Base-by-base conservation (phyloP, 768 basidiomycete genomes). In the Tricholoma matsutake region DNA sequence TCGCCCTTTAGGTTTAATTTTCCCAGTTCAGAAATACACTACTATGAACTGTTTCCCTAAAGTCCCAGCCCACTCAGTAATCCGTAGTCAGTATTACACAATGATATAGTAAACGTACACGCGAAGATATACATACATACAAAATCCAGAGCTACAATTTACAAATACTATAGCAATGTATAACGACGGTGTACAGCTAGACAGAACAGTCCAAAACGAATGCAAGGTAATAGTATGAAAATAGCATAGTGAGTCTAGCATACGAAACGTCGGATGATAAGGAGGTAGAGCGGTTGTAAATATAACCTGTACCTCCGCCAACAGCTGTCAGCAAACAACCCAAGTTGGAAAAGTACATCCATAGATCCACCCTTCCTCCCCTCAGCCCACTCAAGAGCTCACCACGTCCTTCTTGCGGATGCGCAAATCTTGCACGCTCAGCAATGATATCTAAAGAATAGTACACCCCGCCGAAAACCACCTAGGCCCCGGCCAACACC, bases 391-490 rank as follows among this genome's bases (percentile, higher is more conserved):
- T 25, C 22, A 25, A 25, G 3, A 25, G 3, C 22, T 25, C 22
- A 25, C 22, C 22, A 25, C 22, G 22, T 25, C 22, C 22, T 25
- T 25, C 22, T 1, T 25, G 22, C 22, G 22, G 22, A 25, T 25
- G 22, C 22, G 22, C 22, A 25, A 25, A 56, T 39, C 22, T 54
- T 35, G 54, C 20, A 20, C 14, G 35, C 9, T 9, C 35, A 37
- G 14, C 9, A 37, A 37, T 8, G 6, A 1, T n/a, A 31, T 18
- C 29, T 56, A 81, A 14, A 80, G 64, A 64, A 89, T 80, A 16
- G 81, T 79, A 71, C 89, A 91, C 43, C 89, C 89, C 65, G 79
- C 83, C 63, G 86, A 81, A 71, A 89, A 90, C 89, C 89, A 91
- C 88, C 88, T 90, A 71, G 69, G 66, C 65, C 43, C 32, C 57